A percentile compares a stretch with the other conserved stretches of the same genome.
Conservation (phyloP, 148 eudicot species). For the Suaeda aralocaspica region DNA sequence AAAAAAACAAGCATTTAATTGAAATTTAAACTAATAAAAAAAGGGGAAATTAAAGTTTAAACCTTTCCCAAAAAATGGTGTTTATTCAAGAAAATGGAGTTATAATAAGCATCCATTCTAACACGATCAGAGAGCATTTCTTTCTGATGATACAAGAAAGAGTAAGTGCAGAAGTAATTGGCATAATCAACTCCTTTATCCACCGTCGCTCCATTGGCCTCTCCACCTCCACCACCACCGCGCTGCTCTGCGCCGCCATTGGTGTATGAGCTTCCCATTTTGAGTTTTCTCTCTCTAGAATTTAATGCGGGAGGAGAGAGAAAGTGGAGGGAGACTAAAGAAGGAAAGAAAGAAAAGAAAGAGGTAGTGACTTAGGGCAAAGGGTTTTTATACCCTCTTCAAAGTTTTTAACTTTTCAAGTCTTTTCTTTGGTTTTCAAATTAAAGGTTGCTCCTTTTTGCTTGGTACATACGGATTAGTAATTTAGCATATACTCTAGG, state of each 20-base stretch:
- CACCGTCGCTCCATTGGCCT: too few species aligned
- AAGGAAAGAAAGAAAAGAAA: too few species aligned
- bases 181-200: constrained; percentile 93
- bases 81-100: constrained; percentile 67
- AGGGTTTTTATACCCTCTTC: constrained; percentile 9
- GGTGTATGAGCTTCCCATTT: constrained; percentile 39
- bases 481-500: too few species aligned
- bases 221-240: constrained; percentile 25
- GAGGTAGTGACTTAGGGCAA: constrained; percentile 29
- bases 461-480: too few species aligned
- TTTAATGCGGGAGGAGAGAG: neutral
- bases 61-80: constrained; percentile 87
- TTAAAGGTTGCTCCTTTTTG: too few species aligned
- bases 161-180: constrained; percentile 91
- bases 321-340: constrained; percentile 5
- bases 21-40: neutral
- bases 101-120: constrained; percentile 88
- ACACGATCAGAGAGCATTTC: constrained; percentile 97
- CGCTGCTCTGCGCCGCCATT: constrained; percentile 34
- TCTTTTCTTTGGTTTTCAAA: too few species aligned
- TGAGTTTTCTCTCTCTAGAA: constrained; percentile 6
- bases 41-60: neutral
- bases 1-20: too few species aligned
- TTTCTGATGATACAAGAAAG: constrained; percentile 89
- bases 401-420: too few species aligned